A percentile compares a stretch with the other conserved stretches of the same genome.
These are phyloP conservation scores for Epichloe festucae DNA, from an alignment of 2,329 filamentous ascomycete species.

Conservation along the genomic window DNA sequence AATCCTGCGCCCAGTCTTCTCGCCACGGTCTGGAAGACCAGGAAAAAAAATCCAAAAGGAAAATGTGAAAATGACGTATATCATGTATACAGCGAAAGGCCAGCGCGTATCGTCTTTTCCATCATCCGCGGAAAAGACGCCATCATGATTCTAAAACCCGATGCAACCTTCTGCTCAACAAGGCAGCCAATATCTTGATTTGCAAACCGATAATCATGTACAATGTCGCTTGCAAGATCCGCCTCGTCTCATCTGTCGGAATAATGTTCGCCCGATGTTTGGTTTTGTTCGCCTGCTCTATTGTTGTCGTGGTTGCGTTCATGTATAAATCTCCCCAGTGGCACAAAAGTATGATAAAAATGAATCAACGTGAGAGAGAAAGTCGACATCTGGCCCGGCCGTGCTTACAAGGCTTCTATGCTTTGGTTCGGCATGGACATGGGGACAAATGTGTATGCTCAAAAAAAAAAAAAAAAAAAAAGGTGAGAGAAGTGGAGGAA, in stretches of 20 bases:
- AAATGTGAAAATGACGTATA: neutral
- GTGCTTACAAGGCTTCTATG: slow-evolving; percentile 7
- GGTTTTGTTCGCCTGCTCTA: neutral
- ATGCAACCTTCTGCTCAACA: neutral
- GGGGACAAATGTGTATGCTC: neutral
- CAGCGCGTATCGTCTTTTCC: neutral
- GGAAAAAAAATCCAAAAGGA: neutral
- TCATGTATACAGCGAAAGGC: neutral
- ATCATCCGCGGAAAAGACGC: neutral
- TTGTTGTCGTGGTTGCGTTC: neutral
- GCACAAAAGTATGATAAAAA: neutral
- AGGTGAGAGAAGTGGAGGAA: neutral
- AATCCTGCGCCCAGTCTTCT: neutral
- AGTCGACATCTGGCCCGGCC: neutral
- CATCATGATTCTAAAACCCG: neutral
- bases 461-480: neutral
- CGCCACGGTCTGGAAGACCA: neutral
- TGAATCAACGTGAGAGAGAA: neutral
- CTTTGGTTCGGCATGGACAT: slow-evolving; percentile 3
- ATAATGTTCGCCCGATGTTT: neutral
- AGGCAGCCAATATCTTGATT: neutral
- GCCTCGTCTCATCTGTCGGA: neutral
- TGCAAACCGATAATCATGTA: neutral
- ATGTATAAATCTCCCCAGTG: neutral
- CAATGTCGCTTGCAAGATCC: neutral